Evolutionary conservation across 1,284 basidiomycete species (phyloP), one percentile per base, ranked within the genome.

Genomic region (Fomitopsis pinicola): DNA sequence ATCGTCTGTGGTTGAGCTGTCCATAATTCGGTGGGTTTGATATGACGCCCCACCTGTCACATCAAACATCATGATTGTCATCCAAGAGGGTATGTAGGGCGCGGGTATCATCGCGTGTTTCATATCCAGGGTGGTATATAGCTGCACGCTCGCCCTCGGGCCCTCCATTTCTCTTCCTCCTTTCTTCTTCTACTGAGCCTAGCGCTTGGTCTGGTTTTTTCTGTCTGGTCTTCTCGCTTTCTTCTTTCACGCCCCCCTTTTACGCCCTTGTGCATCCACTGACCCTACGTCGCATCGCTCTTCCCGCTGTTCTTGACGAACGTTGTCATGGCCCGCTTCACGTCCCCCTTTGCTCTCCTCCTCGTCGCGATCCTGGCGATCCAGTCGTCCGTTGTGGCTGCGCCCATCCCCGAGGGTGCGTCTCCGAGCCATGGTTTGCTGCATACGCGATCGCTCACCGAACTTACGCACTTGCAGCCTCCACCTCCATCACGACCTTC

Each of bases 71-170:
- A 50, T 50, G 28, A 50, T 50, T 12, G 22, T 22, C 44, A 19
- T 42, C 48, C 36, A 56, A 42, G n/a, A 59, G 57, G 5, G 40
- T 53, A n/a, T 56, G 58, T 14, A 61, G 56, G 26, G 59, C 55
- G 28, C 40, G 61, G 5, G 56, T 54, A 30, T 22, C 60, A 58
- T 12, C 42, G 56, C 38, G 45, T 59, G 42, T 60, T 17, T 48
- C 58, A 19, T 54, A 28, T 59, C 58, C 48, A 14, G 17, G 19
- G 14, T 26, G 26, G 26, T 54, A 54, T 54, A 54, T 54, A 54
- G 35, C 52, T 30, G 36, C 52, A 2, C 52, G 17, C 52, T 17
- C 36, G 52, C 22, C 52, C 4, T 40, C 14, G 7, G 35, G 19
- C 28, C n/a, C 36, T 8, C 12, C 36, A 54, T 54, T 40, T 54